Evolutionary conservation across 2,329 filamentous ascomycete genomes (phyloP).

Genomic region (Aspergillus persii): DNA sequence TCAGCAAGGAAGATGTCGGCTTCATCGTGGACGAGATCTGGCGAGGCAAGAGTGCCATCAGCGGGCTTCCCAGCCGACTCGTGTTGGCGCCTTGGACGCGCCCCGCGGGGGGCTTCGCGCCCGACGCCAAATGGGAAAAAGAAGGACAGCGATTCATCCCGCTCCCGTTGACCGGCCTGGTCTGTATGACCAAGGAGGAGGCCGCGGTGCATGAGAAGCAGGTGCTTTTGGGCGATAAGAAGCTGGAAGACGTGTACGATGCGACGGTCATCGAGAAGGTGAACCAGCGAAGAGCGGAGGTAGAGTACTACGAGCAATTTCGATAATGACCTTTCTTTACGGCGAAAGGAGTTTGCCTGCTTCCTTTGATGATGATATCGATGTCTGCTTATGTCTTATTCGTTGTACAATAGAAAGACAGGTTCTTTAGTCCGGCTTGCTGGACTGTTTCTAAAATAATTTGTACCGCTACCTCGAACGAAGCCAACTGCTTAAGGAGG

Average conservation of each 20-base stretch:
- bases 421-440: not conserved
- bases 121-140: conserved; percentile 58
- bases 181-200: conserved; percentile 93
- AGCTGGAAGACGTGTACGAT: conserved; percentile 72
- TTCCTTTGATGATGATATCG: not conserved
- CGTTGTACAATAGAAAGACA: not conserved
- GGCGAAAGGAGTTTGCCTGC: not conserved
- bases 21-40: conserved; percentile 91
- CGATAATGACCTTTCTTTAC: conserved; percentile 31
- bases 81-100: conserved; percentile 77
- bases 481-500: no score
- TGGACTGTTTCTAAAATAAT: no score
- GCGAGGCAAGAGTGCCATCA: conserved; percentile 76
- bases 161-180: conserved; percentile 67
- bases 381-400: not conserved
- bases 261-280: conserved; percentile 65
- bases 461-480: no score
- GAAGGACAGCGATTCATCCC: conserved; percentile 75
- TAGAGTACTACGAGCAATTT: conserved; percentile 54
- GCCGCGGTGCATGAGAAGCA: conserved; percentile 75
- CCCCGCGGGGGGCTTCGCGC: conserved; percentile 59
- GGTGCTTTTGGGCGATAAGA: conserved; percentile 68
- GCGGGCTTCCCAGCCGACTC: conserved; percentile 75
- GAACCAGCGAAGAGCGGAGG: conserved; percentile 65
- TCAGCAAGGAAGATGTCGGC: conserved; percentile 77